Evolutionary conservation across 2,329 filamentous ascomycete species (phyloP).

Genomic region (Trichothecium sympodiale): DNA sequence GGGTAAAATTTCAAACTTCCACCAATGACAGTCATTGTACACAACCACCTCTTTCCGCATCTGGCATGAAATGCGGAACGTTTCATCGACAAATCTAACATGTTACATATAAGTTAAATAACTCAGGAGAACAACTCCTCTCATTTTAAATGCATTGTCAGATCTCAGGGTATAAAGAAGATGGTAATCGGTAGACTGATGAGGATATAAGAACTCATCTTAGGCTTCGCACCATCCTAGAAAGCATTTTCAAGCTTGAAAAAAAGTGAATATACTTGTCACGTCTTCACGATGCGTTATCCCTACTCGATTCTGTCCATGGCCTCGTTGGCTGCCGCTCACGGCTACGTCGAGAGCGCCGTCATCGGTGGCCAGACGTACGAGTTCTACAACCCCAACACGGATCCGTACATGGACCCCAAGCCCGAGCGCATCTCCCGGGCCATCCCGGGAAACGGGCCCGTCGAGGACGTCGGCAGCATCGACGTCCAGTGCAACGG

Average conservation of each 20-base stretch:
- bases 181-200: too few relatives aligned
- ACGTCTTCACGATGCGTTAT: conserved; percentile 2
- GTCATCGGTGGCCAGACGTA: conserved; percentile 27
- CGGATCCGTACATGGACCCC: conserved; percentile 31
- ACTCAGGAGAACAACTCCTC: too few relatives aligned
- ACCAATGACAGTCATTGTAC: too few relatives aligned
- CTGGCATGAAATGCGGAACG: too few relatives aligned
- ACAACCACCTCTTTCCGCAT: too few relatives aligned
- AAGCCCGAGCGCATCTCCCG: conserved; percentile 43
- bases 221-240: too few relatives aligned
- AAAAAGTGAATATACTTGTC: background rate
- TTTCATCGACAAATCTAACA: too few relatives aligned
- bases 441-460: conserved; percentile 45
- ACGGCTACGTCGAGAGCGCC: conserved; percentile 36
- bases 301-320: conserved; percentile 13
- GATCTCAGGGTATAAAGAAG: too few relatives aligned
- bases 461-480: conserved; percentile 39
- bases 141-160: too few relatives aligned
- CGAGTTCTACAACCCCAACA: conserved; percentile 24
- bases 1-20: too few relatives aligned
- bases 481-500: conserved; percentile 47
- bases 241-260: background rate
- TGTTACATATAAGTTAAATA: too few relatives aligned
- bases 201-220: too few relatives aligned
- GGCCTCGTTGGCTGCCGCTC: conserved; percentile 31